Evolutionary conservation across 2,329 filamentous ascomycete species (phyloP).

Genomic region (Curvularia verruculosa): DNA sequence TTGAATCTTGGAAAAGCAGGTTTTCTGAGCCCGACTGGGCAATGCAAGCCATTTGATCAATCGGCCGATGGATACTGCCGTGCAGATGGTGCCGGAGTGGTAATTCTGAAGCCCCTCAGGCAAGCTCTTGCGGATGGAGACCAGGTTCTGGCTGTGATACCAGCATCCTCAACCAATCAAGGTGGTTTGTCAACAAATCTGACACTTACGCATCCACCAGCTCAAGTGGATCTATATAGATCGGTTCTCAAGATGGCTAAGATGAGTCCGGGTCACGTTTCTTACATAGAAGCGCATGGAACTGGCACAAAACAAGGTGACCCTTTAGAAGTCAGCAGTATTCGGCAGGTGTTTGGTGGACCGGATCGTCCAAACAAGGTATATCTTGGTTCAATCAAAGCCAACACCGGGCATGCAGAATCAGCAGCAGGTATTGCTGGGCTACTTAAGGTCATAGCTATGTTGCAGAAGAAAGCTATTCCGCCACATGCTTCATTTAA

Average conservation of each 20-base stretch:
- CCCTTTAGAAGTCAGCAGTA: slow-evolving; percentile 25
- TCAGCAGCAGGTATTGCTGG: slow-evolving; percentile 37
- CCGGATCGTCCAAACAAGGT: slow-evolving; percentile 17
- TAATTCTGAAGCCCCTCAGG: slow-evolving; percentile 37
- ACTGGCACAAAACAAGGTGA: slow-evolving; percentile 42
- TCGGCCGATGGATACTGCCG: slow-evolving; percentile 5
- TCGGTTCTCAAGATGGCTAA: slow-evolving; percentile 39
- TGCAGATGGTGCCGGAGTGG: slow-evolving; percentile 11
- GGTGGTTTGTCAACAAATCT: slow-evolving; percentile 36
- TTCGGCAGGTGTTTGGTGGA: slow-evolving; percentile 18
- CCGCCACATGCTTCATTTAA: slow-evolving; percentile 10
- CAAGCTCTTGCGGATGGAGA: slow-evolving; percentile 38
- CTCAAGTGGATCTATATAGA: slow-evolving; percentile 21
- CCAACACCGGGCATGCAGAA: slow-evolving; percentile 46
- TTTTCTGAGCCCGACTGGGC: slow-evolving; percentile 1
- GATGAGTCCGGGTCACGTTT: slow-evolving; percentile 31
- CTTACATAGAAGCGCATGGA: slow-evolving; percentile 40
- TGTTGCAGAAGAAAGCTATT: slow-evolving; percentile 8
- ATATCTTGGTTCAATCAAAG: slow-evolving; percentile 37
- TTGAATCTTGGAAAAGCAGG: slow-evolving; percentile 1
- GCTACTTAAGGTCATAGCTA: slow-evolving; percentile 44
- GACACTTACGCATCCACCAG: slow-evolving; percentile 23
- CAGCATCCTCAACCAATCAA: slow-evolving; percentile 38
- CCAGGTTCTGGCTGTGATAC: slow-evolving; percentile 37
- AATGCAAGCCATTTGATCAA: slow-evolving; percentile 3